Conservation (phyloP, 1,139 yeast genomes). For the Candida dubliniensis region DNA sequence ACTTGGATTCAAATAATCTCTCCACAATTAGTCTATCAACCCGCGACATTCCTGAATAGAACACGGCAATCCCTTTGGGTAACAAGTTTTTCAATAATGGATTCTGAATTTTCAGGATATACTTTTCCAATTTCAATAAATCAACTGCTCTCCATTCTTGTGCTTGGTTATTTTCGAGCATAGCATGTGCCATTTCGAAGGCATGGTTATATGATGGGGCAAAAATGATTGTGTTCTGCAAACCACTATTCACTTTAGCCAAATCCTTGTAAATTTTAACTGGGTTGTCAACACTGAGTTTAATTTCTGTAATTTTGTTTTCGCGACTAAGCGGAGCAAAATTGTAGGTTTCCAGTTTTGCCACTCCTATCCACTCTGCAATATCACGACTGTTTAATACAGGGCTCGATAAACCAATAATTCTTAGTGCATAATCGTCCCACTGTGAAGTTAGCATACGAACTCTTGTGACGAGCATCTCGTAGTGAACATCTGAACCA, state of each 20-base stretch:
- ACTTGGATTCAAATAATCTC: conserved; percentile 49
- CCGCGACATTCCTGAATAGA: conserved; percentile 58
- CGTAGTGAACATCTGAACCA: conserved; percentile 66
- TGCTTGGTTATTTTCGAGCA: conserved; percentile 17
- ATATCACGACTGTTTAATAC: conserved; percentile 74
- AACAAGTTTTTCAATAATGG: conserved; percentile 43
- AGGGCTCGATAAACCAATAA: conserved; percentile 68
- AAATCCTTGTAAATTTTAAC: conserved; percentile 9
- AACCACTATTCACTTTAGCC: neutral
- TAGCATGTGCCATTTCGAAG: conserved; percentile 44
- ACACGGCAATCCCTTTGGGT: conserved; percentile 66
- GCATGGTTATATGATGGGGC: conserved; percentile 57
- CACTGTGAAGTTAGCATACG: conserved; percentile 66
- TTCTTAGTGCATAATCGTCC: conserved; percentile 46
- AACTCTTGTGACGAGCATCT: conserved; percentile 67
- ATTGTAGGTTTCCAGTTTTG: conserved; percentile 59
- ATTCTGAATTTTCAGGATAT: conserved; percentile 50
- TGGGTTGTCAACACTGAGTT: conserved; percentile 25
- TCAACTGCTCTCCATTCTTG: conserved; percentile 7
- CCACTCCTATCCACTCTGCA: conserved; percentile 85
- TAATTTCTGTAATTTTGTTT: conserved; percentile 56
- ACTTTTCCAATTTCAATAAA: conserved; percentile 30
- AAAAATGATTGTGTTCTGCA: conserved; percentile 45
- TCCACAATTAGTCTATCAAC: conserved; percentile 57
- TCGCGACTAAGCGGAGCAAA: conserved; percentile 65